These are phyloP conservation scores for Trichopus zeylanicus DNA, from an alignment of 116 monocot species.

Conservation along the genomic window DNA sequence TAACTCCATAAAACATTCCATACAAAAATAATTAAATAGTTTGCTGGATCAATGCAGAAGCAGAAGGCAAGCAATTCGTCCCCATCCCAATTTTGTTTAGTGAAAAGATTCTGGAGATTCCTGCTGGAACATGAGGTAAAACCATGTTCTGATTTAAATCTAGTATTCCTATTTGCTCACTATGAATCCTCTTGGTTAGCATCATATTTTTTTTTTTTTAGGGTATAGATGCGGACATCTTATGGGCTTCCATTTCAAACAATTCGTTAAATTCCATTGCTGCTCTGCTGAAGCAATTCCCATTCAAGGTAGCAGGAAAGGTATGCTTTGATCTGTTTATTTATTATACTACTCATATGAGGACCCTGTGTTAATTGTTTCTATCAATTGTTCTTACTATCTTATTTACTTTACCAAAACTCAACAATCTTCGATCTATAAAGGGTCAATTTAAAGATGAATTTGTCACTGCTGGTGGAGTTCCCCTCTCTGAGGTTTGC, in stretches of 20 bases:
- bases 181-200: not conserved
- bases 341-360: not conserved
- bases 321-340: constrained; percentile 20
- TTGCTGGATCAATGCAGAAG: constrained; percentile 43
- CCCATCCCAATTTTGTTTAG: constrained; percentile 52
- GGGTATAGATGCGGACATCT: constrained; percentile 67
- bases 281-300: constrained; percentile 67
- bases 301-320: constrained; percentile 72
- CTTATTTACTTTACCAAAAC: too few species aligned
- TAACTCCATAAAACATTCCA: not conserved
- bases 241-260: constrained; percentile 79
- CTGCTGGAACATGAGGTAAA: constrained; percentile 64
- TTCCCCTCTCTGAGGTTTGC: constrained; percentile 87
- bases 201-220: constrained; percentile 18
- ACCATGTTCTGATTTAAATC: not conserved
- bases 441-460: constrained; percentile 99
- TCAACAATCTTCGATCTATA: constrained; percentile 1
- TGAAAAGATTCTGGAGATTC: constrained; percentile 91
- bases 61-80: constrained; percentile 57
- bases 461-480: constrained; percentile 96
- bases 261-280: constrained; percentile 46
- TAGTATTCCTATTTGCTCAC: not conserved
- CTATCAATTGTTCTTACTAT: too few species aligned
- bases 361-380: too few species aligned
- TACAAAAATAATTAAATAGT: constrained; percentile 8